These are phyloP conservation scores for Fusarium succisae DNA, from an alignment of 2,329 filamentous ascomycete genomes.

Conservation along the genomic window DNA sequence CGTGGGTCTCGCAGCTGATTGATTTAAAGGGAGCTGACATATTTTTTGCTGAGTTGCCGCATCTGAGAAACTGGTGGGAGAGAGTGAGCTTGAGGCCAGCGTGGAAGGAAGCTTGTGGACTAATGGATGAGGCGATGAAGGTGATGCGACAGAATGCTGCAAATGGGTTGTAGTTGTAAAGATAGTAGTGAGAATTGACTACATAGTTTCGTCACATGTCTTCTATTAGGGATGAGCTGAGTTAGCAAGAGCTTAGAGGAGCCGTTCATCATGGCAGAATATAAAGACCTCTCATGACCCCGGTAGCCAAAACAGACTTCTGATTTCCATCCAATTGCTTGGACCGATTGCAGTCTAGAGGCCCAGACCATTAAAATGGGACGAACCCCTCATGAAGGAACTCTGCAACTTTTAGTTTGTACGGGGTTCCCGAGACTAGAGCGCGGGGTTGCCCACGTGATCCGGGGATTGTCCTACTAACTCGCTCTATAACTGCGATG, in stretches of 20 bases:
- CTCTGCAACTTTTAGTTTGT: not conserved
- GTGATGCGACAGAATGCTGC: not conserved
- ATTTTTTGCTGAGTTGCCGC: not conserved
- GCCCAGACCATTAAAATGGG: not conserved
- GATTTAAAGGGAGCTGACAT: not conserved
- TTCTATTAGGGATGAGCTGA: not conserved
- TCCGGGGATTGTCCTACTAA: not conserved
- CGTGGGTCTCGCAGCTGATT: not conserved
- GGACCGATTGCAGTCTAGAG: not conserved
- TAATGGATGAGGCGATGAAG: not conserved
- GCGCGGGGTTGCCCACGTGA: not conserved
- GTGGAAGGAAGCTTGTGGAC: not conserved
- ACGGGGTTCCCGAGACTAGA: not conserved
- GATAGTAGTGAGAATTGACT: fast-evolving
- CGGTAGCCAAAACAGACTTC: not conserved
- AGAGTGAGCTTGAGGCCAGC: not conserved
- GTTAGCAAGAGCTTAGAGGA: no score
- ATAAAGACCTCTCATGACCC: not conserved
- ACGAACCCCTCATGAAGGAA: fast-evolving
- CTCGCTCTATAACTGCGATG: not conserved
- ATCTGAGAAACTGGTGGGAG: not conserved
- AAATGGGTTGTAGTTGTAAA: not conserved
- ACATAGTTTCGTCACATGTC: not conserved
- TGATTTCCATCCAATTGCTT: no score
- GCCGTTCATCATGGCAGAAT: not conserved